Base-by-base conservation (phyloP, 805 yeast genomes). In the Wickerhamiella alocasiicola region DNA sequence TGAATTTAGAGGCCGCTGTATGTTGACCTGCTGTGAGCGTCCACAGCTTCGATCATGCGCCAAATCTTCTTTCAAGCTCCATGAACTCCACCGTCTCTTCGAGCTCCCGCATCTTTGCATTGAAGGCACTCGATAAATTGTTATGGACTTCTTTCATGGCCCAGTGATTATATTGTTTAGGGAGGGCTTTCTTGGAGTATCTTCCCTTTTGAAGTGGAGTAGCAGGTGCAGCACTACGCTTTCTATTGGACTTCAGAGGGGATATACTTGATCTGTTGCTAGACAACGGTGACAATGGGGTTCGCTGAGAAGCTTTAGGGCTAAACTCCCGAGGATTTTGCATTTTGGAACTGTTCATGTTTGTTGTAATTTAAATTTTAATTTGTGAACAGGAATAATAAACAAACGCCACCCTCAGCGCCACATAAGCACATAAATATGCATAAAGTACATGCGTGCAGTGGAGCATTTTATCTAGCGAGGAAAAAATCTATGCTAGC, bases 61-160 rank as follows among this genome's bases (percentile, higher is more conserved):
- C n/a, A 11, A 28, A 28, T 17, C 28, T 26, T 23, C 39, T 16
- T 19, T 36, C 39, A 19, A 36, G 27, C 33, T 36, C 39, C 17
- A 28, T 13, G 13, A 36, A 36, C 6, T 16, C 9, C 5, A 28
- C 16, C 5, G 19, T 28, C 21, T 27, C 27, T 4, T 19, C 27
- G 4, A 36, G 18, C 9, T 28, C 28, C 9, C 13, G 21, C 3
- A 28, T 19, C 13, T 15, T 11, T 6, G 17, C 6, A 2, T 18
- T 15, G 3, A 20, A 12, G 4, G 39, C 27, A 13, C 9, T 15
- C 5, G 20, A 5, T 6, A 12, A 20, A 21, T 20, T 11, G 4
- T 19, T 7, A 7, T 20, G 28, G 15, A 27, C 24, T 20, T 28
- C 31, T 5, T n/a, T 6, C 15, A 28, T 2, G 12, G 21, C n/a